Percentiles rank a stretch among this genome's conserved stretches.
phyloP scores from a whole-genome alignment of 116 monocot species.

The Posidonia oceanica region DNA sequence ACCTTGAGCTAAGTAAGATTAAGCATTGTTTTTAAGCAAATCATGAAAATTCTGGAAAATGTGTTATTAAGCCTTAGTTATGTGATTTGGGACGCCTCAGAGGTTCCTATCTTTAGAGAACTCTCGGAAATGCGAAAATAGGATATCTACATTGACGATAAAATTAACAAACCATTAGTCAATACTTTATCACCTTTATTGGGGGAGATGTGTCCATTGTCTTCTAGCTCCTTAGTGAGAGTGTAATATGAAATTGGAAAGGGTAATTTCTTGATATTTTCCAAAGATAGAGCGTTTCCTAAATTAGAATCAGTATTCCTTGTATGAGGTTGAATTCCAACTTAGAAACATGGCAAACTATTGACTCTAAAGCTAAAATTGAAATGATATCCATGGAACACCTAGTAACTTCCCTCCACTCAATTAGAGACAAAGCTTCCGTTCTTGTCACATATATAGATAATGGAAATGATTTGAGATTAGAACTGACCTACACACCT shows the following conservation, averaged over 20 bases:
- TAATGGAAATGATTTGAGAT: not conserved
- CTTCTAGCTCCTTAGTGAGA: conserved; percentile 58
- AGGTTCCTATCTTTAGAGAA: too few species aligned
- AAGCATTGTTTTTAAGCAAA: too few species aligned
- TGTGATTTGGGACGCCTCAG: too few species aligned
- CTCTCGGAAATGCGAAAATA: too few species aligned
- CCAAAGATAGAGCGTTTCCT: conserved; percentile 31
- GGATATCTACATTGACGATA: too few species aligned
- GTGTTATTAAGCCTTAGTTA: too few species aligned
- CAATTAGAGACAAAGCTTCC: too few species aligned
- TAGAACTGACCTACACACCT: too few species aligned
- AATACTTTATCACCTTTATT: conserved; percentile 30
- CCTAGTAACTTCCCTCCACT: too few species aligned
- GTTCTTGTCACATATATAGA: not conserved
- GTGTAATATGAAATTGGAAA: conserved; percentile 29
- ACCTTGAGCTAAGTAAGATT: too few species aligned
- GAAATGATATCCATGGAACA: not conserved
- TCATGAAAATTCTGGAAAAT: too few species aligned
- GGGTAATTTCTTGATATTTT: conserved; percentile 28
- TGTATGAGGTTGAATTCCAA: not conserved
- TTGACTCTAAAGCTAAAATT: not conserved
- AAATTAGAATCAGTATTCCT: conserved; percentile 14
- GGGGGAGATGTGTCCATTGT: conserved; percentile 71
- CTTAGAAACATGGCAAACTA: not conserved
- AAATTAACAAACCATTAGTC: not conserved